Percentiles rank a stretch among this genome's conserved stretches.
These are phyloP conservation scores for Xenoacremonium recifei DNA, from an alignment of 2,329 filamentous ascomycete species.

Conservation along the genomic window DNA sequence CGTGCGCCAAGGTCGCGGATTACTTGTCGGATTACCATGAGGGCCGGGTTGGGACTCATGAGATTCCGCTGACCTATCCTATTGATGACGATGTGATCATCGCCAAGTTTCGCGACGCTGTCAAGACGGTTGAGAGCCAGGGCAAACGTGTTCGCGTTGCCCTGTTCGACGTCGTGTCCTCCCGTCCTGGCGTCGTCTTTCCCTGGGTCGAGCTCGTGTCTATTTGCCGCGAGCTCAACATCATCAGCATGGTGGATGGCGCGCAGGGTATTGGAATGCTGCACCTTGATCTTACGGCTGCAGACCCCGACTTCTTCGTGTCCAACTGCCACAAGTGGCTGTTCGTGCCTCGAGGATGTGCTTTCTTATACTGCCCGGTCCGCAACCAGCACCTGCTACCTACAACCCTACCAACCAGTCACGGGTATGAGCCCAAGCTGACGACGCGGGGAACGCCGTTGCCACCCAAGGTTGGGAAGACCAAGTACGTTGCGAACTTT, in stretches of 20 bases:
- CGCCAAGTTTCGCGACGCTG: conserved; percentile 55
- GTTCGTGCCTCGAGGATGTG: conserved; percentile 74
- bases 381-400: conserved; percentile 75
- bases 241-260: conserved; percentile 77
- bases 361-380: conserved; percentile 74
- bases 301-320: conserved; percentile 84
- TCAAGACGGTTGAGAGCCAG: conserved; percentile 48
- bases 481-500: conserved; percentile 67
- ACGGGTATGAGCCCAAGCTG: conserved; percentile 63
- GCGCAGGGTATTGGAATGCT: conserved; percentile 85
- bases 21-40: conserved; percentile 67
- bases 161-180: conserved; percentile 75
- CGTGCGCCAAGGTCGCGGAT: conserved; percentile 70
- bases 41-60: conserved; percentile 41
- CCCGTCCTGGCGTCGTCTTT: conserved; percentile 73
- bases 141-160: conserved; percentile 67
- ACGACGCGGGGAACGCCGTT: conserved; percentile 37
- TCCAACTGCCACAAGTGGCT: conserved; percentile 94
- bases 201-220: conserved; percentile 69
- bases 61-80: conserved; percentile 67
- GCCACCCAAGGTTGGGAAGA: conserved; percentile 46
- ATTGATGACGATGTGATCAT: conserved; percentile 67
- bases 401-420: conserved; percentile 75
- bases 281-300: conserved; percentile 59
- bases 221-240: conserved; percentile 62